These are phyloP conservation scores for Elsinoe fawcettii DNA, from an alignment of 2,329 filamentous ascomycete species.

Conservation along the genomic window DNA sequence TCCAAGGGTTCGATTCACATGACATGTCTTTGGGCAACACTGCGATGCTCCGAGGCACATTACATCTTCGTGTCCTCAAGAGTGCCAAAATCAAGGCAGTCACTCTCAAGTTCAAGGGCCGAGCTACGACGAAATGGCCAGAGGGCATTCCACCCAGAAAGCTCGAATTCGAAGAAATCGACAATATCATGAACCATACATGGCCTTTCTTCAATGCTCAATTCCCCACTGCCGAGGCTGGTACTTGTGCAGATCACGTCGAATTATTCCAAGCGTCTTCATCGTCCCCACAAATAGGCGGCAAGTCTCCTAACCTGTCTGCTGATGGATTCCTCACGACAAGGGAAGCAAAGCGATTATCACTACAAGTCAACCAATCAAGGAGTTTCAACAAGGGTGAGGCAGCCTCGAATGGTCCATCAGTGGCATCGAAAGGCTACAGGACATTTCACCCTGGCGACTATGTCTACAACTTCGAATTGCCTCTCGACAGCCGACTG, in stretches of 20 bases:
- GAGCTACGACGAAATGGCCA: slow-evolving; percentile 88
- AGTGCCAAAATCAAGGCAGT: slow-evolving; percentile 89
- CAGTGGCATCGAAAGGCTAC: slow-evolving; percentile 69
- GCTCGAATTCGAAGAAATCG: slow-evolving; percentile 72
- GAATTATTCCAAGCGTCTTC: slow-evolving; percentile 44
- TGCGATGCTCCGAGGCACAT: slow-evolving; percentile 74
- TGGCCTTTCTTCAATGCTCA: slow-evolving; percentile 87
- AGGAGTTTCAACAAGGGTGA: slow-evolving; percentile 81
- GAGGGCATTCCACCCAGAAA: slow-evolving; percentile 89
- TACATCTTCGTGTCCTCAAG: slow-evolving; percentile 77
- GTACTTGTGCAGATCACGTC: slow-evolving; percentile 56
- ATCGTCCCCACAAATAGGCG: slow-evolving; percentile 31
- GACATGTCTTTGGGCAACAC: slow-evolving; percentile 58
- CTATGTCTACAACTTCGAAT: slow-evolving; percentile 70
- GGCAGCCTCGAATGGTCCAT: slow-evolving; percentile 45
- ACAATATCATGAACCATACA: slow-evolving; percentile 78
- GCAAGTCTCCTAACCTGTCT: slow-evolving; percentile 38
- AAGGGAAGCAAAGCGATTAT: slow-evolving; percentile 58
- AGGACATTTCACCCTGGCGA: slow-evolving; percentile 73
- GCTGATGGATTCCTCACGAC: slow-evolving; percentile 36
- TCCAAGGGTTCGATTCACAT: slow-evolving; percentile 70
- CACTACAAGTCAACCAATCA: slow-evolving; percentile 71
- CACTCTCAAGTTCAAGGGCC: slow-evolving; percentile 76
- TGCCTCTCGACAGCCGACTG: slow-evolving; percentile 69
- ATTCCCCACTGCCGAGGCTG: slow-evolving; percentile 50